phyloP scores from a whole-genome alignment of 345 rosid species.

The Isatis tinctoria region DNA sequence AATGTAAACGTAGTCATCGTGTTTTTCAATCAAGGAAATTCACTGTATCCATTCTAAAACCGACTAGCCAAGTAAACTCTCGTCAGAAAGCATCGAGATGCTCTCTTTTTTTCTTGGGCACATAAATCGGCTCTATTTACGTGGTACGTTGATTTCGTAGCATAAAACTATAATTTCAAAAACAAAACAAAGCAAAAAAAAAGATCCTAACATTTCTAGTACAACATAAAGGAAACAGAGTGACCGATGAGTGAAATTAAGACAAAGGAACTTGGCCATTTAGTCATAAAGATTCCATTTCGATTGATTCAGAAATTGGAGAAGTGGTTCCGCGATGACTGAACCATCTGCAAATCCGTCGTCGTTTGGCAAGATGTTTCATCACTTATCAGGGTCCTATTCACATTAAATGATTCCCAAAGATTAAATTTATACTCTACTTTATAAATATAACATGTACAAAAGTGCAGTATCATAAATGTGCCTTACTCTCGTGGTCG shows the following conservation, averaged over 20 bases:
- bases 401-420: not conserved
- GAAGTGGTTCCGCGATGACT: slow-evolving; percentile 67
- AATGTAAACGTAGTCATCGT: no score
- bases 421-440: not conserved
- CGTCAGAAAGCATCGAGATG: not conserved
- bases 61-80: not conserved
- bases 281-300: slow-evolving; percentile 1
- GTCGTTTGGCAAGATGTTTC: slow-evolving; percentile 81
- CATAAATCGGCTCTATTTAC: slow-evolving; percentile 38
- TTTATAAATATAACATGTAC: not conserved
- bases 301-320: slow-evolving; percentile 47
- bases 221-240: slow-evolving; percentile 20
- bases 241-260: not conserved
- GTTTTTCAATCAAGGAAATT: not conserved
- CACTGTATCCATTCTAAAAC: not conserved
- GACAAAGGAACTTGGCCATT: not conserved
- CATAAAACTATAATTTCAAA: not conserved
- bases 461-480: not conserved
- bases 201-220: slow-evolving; percentile 38
- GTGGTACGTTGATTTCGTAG: slow-evolving; percentile 25
- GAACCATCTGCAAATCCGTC: slow-evolving; percentile 78
- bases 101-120: not conserved
- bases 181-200: not conserved
- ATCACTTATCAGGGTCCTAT: slow-evolving; percentile 58
- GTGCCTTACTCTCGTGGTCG: slow-evolving; percentile 84